Conservation (phyloP, 176 grass and related monocot genomes). For the Carex kokanica region DNA sequence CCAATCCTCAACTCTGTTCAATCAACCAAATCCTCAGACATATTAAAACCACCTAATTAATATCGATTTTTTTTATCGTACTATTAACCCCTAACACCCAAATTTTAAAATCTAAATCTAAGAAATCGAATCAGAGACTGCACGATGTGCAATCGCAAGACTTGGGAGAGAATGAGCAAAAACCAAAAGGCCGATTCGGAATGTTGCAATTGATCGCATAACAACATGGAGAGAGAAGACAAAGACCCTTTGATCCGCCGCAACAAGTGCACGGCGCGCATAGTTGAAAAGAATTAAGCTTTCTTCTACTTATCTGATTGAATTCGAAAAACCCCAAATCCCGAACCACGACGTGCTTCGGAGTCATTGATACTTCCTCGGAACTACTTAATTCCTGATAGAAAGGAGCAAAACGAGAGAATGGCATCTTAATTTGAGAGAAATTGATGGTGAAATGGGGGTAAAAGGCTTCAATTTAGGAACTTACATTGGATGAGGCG, state of each 20-base stretch:
- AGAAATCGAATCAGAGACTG: conserved; percentile 43
- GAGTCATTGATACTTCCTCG: conserved; percentile 30
- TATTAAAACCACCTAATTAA: neutral
- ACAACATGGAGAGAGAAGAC: conserved; percentile 85
- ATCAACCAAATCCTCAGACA: neutral
- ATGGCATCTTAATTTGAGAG: neutral
- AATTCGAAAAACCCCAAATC: conserved; percentile 46
- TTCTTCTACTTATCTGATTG: conserved; percentile 52
- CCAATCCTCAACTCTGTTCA: neutral
- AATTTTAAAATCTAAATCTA: neutral
- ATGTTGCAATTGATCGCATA: conserved; percentile 99
- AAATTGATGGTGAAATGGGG: neutral
- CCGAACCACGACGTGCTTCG: conserved; percentile 22
- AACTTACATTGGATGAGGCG: neutral
- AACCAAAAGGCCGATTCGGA: conserved; percentile 90
- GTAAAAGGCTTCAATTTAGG: neutral
- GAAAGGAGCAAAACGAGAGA: neutral
- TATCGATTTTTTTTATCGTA: neutral
- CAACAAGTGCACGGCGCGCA: conserved; percentile 96
- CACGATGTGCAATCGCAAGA: conserved; percentile 69
- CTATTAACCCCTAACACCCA: neutral
- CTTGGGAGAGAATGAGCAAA: conserved; percentile 89
- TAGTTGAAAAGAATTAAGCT: conserved; percentile 70
- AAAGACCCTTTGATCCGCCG: conserved; percentile 50
- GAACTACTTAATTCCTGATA: conserved; percentile 10